Percentiles rank a stretch among this genome's conserved stretches.
Evolutionary conservation across 495 filamentous ascomycete species (phyloP).

Genomic region (Trichoderma virens): DNA sequence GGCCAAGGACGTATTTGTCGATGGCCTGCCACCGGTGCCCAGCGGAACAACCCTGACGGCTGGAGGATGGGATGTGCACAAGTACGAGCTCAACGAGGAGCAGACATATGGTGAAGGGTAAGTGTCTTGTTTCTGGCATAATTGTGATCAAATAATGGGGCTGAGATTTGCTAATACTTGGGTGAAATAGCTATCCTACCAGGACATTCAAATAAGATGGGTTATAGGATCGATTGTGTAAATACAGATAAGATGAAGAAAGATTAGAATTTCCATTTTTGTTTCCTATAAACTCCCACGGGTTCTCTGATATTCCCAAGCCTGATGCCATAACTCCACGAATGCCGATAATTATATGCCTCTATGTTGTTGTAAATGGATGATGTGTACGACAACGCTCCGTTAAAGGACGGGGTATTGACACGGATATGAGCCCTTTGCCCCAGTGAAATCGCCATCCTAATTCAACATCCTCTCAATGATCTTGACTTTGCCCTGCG

Average conservation of each 20-base stretch:
- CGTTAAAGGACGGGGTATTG: neutral
- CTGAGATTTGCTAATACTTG: neutral
- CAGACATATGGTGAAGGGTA: conserved; percentile 50
- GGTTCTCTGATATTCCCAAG: neutral
- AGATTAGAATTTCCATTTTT: conserved; percentile 1
- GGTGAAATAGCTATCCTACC: conserved; percentile 35
- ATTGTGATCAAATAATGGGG: neutral
- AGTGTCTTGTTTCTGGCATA: conserved; percentile 28
- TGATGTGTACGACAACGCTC: neutral
- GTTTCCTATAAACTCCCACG: neutral
- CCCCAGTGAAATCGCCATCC: neutral
- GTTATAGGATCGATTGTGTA: conserved; percentile 16
- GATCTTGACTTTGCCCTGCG: conserved; percentile 70
- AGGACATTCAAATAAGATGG: conserved; percentile 36
- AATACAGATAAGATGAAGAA: conserved; percentile 18
- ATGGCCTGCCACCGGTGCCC: conserved; percentile 78
- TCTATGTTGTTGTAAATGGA: neutral
- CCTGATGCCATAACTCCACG: conserved; percentile 1
- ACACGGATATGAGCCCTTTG: neutral
- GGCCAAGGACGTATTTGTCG: conserved; percentile 56
- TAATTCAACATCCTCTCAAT: conserved; percentile 59
- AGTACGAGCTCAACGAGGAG: conserved; percentile 48
- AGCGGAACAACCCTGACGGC: conserved; percentile 47
- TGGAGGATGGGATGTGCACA: conserved; percentile 43
- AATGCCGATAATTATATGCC: neutral